Evolutionary conservation across 148 eudicot genomes (phyloP), one percentile per base, ranked within the genome.

Genomic region (Rhododendron vialii): DNA sequence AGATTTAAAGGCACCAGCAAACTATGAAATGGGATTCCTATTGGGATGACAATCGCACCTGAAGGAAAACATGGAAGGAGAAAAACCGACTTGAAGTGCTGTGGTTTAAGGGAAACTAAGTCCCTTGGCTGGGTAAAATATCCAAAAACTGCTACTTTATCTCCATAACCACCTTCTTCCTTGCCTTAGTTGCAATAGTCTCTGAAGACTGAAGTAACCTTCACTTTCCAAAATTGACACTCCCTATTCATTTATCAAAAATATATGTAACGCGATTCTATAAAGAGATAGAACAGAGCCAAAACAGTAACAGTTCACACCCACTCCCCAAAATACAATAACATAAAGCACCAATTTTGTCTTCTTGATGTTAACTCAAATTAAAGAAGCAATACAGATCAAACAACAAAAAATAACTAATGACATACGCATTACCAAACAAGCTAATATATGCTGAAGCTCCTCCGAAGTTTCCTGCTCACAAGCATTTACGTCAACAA

Each of bases 401-500:
- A 82, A 81, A 80, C 51, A 35, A 86, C 86, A 17, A 14, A 67
- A 67, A 71, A 71, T 63, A 45, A 87, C 26, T 75, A 59, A 73
- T 73, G 30, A 83, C 22, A 43, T 78, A 35, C 80, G 71, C 61
- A 83, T 92, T 93, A 97, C 99, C 98, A 97, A 90, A 90, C 93
- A 94, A 84, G 93, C 96, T 74, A 95, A 88, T 86, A 97, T 91
- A 65, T 88, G 93, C 87, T 92, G 95, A 91, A 95, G 95, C 90
- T 97, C 99, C 89, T 93, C 94, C 20, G 95, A 85, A 81, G 98
- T 95, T 86, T 92, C 93, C 89, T 89, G 93, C 63, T 92, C 92
- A 63, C 90, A 88, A 86, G 95, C 87, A 91, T 93, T 94, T 78
- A 93, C 91, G 86, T 95, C 98, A 85, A 94, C 98, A 86, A 95